Conservation (phyloP, 2,329 filamentous ascomycete genomes). For the Colletotrichum spaethianum region DNA sequence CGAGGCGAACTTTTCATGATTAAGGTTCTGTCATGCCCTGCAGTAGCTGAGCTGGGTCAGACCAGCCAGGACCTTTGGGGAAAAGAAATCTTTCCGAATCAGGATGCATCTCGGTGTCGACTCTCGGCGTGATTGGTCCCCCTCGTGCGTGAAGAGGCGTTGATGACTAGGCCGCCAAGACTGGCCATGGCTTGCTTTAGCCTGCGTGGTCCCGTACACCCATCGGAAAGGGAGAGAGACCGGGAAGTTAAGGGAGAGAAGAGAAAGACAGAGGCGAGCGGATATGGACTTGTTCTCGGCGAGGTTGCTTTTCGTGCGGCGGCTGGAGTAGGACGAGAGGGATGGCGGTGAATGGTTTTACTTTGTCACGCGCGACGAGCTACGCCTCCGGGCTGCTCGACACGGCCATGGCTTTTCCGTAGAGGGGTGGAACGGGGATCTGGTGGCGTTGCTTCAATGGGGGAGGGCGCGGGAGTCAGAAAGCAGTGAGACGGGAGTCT, state of each 20-base stretch:
- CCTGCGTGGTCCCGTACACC: neutral
- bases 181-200: neutral
- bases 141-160: neutral
- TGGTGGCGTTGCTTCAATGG: neutral
- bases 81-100: constrained; percentile 21
- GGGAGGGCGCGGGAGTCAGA: neutral
- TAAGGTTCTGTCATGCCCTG: neutral
- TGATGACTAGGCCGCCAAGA: neutral
- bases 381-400: neutral
- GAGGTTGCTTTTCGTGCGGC: neutral
- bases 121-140: constrained; percentile 37
- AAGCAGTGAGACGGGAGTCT: constrained; percentile 1
- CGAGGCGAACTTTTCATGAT: neutral
- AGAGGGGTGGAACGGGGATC: neutral
- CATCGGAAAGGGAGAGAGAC: neutral
- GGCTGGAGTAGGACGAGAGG: neutral
- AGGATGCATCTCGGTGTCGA: constrained; percentile 6
- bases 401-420: neutral
- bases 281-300: neutral
- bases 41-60: neutral
- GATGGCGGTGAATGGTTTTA: neutral
- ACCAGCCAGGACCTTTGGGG: neutral
- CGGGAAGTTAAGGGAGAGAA: neutral
- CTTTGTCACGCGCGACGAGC: neutral
- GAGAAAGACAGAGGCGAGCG: neutral